Evolutionary conservation across 1,284 basidiomycete genomes (phyloP), one percentile per base, ranked within the genome.

Genomic region (Cryptococcus depauperatus): DNA sequence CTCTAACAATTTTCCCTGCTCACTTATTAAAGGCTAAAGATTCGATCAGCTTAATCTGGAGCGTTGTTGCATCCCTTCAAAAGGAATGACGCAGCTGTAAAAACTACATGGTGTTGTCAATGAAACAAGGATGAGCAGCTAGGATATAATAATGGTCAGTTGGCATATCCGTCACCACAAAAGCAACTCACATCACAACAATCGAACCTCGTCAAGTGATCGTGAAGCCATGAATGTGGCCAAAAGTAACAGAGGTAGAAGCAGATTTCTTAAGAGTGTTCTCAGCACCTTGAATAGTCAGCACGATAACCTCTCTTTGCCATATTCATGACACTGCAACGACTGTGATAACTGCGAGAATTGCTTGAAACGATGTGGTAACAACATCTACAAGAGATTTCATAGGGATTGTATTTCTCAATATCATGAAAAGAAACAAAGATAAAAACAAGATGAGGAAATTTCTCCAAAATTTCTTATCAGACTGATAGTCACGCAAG

Each of bases 11-110:
- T 27, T 10, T 29, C 16, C 7, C 23, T 9, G 48, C 63, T 29
- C 18, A 70, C 66, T 66, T 66, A 58, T 68, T 66, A 47, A 50
- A 64, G 0, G 59, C 54, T 13, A 63, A 28, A 0, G 60, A 47
- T 30, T 61, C 59, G 10, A 59, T n/a, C 51, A 21, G 63, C 54
- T 66, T 66, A 70, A 1, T 28, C 41, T 1, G 64, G 62, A 1
- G 54, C 44, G 9, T 44, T 41, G 7, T 47, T 51, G 37, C 52
- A 64, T 11, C 56, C 51, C 11, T 45, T 41, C 16, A 55, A 51
- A 14, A 59, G 40, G 3, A 66, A 28, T 1, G 51, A 46, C 14
- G 59, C 50, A 3, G 46, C 40, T 19, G 69, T 27, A 4, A 61
- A 65, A 8, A 55, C 26, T 1, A 59, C 34, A 44, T 69, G 68